Base-by-base conservation (phyloP, 129 eudicot genomes). In the Artemisia argyi region DNA sequence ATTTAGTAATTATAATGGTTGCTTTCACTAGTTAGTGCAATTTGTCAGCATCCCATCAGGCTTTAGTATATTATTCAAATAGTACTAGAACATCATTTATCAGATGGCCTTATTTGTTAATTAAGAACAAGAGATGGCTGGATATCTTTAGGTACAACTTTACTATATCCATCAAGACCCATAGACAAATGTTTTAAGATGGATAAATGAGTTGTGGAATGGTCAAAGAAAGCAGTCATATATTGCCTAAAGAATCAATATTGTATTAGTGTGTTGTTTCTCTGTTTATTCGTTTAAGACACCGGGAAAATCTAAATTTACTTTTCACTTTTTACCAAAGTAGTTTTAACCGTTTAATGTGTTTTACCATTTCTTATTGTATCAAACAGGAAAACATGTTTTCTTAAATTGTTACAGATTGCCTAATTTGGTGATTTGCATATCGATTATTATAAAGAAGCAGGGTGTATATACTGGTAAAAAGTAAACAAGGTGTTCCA, bases 41-140 rank as follows among this genome's bases (percentile, higher is more conserved):
- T 75, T 75, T 75, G 73, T 75, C 67, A 44, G 64, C 44, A 28
- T 73, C 62, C 71, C 64, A 61, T 11, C 0, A 52, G 64, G 54
- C 61, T 61, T 3, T 9, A 50, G 17, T 73, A 30, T 73, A 51
- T 30, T 63, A 53, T 28, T 46, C 1, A n/a, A 17, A 48, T 14
- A 30, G 15, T 50, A 50, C 51, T 11, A 15, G 6, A 57, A 56
- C 12, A 12, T 72, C 17, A 61, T 54, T 39, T 28, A 50, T 8
- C 28, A 48, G 35, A 61, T 61, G 66, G 42, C 12, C 71, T 24
- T 11, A 66, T 68, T 1, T 20, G 39, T 58, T 60, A 56, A 17
- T 32, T 28, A 47, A 51, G 35, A 47, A n/a, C 17, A 26, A 35
- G 7, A 49, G 48, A 28, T 61, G 28, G 50, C 13, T 60, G 69